Conservation (phyloP, 129 eudicot species). For the Helianthus tuberosus region DNA sequence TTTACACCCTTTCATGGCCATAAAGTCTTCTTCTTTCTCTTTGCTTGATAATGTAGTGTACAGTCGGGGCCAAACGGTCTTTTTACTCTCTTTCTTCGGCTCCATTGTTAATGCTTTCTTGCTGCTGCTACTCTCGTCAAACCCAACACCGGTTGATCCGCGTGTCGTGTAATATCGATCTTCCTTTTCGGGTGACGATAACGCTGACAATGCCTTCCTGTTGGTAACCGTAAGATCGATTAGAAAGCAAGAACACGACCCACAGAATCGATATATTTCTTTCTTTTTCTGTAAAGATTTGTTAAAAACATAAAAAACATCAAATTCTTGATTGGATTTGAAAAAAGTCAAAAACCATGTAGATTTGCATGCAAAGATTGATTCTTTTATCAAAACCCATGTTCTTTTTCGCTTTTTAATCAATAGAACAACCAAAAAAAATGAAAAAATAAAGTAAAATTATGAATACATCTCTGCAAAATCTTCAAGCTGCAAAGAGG, state of each 20-base stretch:
- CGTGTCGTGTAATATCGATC: conserved; percentile 76
- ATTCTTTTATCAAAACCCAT: conserved; percentile 21
- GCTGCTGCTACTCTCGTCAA: conserved; percentile 55
- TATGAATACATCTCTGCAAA: neutral
- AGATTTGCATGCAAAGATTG: neutral
- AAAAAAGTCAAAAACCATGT: neutral
- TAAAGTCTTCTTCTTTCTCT: conserved; percentile 87
- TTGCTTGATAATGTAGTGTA: conserved; percentile 59
- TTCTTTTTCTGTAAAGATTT: neutral
- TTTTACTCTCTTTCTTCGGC: conserved; percentile 53
- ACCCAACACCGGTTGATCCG: conserved; percentile 46
- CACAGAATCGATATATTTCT: conserved; percentile 4
- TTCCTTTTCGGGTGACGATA: conserved; percentile 70
- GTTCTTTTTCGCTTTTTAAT: conserved; percentile 13
- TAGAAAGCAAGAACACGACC: conserved; percentile 28
- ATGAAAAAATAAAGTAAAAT: neutral
- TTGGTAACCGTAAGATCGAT: conserved; percentile 38
- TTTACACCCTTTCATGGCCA: conserved; percentile 90
- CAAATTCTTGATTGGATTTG: neutral
- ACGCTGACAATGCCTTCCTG: conserved; percentile 44
- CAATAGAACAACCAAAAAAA: conserved; percentile 9
- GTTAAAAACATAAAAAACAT: neutral
- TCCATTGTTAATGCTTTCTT: conserved; percentile 40
- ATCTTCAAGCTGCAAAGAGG: conserved; percentile 8
- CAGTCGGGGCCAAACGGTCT: conserved; percentile 69